Evolutionary conservation across 2,329 filamentous ascomycete species (phyloP), one percentile per base, ranked within the genome.

Genomic region (Ophiostoma novo-ulmi): DNA sequence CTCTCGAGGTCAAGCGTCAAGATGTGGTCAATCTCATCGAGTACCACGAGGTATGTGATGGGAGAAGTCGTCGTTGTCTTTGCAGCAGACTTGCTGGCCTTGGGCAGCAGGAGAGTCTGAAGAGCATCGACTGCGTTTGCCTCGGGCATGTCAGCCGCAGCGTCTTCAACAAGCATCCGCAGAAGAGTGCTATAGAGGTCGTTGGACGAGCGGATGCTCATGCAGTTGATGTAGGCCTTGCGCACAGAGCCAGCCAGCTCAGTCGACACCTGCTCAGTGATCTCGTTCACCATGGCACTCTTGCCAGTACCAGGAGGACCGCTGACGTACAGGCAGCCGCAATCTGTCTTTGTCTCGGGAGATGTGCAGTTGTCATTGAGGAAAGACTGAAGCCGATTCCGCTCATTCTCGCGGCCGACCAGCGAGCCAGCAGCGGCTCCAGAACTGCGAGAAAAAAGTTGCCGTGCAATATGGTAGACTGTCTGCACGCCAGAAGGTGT

Each of bases 301-400:
- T 99, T 99, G 70, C 95, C 95, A 0, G 95, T 99, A 13, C 95
- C 95, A 1, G 95, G 95, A 4, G 95, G 95, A 0, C 95, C 95
- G 75, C 94, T 97, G 75, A 99, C 90, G 78, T 99, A 99, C 69
- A 97, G 85, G 77, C 94, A 98, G 69, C 94, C 93, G 69, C 89
- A 89, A 3, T 85, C 86, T 13, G 82, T 83, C 22, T 86, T 79
- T 10, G 85, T 82, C 5, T 75, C 31, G 44, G 52, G 7, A 10
- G 61, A 22, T 6, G 70, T 44, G 26, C 73, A 73, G 48, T 66
- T 70, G 41, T 69, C 55, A 86, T 82, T n/a, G 68, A 97, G 84
- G 77, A 97, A 97, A 0, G 77, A 79, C 14, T 83, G 81, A 44
- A 98, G 81, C 74, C 93, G 89, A 17, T 84, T 81, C 58, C 86